These are phyloP conservation scores for Angophora floribunda DNA, from an alignment of 345 rosid genomes.

Conservation along the genomic window DNA sequence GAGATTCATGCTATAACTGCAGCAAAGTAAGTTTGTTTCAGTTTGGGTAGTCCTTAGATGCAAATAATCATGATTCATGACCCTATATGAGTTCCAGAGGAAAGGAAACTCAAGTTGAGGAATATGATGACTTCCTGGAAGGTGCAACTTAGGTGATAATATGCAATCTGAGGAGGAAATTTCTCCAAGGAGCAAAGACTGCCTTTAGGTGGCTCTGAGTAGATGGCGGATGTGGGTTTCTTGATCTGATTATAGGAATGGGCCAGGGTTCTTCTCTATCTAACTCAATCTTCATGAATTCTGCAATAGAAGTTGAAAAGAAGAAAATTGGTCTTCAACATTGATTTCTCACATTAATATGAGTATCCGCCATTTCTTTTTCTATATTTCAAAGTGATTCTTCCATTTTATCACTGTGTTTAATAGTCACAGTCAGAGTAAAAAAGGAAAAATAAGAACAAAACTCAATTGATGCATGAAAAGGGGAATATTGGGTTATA, in stretches of 20 bases:
- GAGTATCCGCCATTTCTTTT: neutral
- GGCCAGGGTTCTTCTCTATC: neutral
- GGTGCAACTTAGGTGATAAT: neutral
- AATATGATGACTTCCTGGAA: neutral
- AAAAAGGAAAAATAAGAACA: neutral
- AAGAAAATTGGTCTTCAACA: neutral
- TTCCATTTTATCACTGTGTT: neutral
- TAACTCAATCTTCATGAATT: neutral
- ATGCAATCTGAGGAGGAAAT: neutral
- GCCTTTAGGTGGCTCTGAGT: neutral
- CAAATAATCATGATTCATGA: neutral
- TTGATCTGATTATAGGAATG: neutral
- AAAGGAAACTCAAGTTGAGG: neutral
- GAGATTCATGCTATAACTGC: neutral
- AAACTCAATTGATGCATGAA: neutral
- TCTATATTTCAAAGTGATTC: neutral
- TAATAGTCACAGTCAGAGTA: neutral
- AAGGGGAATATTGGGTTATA: neutral
- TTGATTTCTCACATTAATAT: neutral
- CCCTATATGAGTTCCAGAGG: neutral
- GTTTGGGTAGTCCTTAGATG: neutral
- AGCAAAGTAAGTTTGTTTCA: neutral
- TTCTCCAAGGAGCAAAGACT: neutral
- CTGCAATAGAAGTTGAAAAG: neutral
- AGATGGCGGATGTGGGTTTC: neutral